Conservation (phyloP, 2,329 filamentous ascomycete species). For the Trichoderma sp. region DNA sequence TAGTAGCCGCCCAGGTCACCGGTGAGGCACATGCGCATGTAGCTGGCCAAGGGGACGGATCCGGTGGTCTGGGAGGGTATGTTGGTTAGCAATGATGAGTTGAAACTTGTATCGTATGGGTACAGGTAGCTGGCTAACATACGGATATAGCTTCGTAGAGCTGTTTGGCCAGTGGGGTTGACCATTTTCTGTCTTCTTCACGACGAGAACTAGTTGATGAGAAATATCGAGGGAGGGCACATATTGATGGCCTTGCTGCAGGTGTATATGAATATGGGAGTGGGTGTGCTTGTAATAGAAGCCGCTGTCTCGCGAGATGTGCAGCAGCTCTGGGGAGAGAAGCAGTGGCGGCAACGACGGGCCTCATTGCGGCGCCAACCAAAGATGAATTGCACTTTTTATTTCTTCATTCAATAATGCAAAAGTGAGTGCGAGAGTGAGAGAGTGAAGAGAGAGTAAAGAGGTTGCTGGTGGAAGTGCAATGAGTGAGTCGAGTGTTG, state of each 20-base stretch:
- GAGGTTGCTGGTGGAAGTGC: not conserved
- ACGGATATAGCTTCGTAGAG: conserved; percentile 85
- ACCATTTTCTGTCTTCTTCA: conserved; percentile 65
- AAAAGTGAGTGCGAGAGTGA: not conserved
- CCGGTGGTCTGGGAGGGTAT: conserved; percentile 61
- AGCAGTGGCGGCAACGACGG: not conserved
- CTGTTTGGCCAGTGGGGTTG: conserved; percentile 85
- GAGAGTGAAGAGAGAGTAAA: not conserved
- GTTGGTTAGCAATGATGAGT: not conserved
- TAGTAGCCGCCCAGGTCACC: conserved; percentile 91
- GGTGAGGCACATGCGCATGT: conserved; percentile 98
- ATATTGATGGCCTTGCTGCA: not conserved
- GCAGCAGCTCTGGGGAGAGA: not conserved
- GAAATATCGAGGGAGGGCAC: conserved; percentile 26
- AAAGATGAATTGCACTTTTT: not conserved
- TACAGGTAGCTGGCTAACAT: conserved; percentile 35
- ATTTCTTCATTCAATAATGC: not conserved
- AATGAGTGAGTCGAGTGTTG: no score
- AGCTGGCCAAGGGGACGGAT: conserved; percentile 85
- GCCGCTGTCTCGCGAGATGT: not conserved
- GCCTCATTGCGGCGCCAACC: not conserved
- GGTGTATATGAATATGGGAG: not conserved
- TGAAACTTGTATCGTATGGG: not conserved
- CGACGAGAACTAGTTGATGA: conserved; percentile 25
- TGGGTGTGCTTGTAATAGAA: not conserved